Evolutionary conservation across 2,329 filamentous ascomycete genomes (phyloP).

Genomic region (Teratosphaeriaceae sp.): DNA sequence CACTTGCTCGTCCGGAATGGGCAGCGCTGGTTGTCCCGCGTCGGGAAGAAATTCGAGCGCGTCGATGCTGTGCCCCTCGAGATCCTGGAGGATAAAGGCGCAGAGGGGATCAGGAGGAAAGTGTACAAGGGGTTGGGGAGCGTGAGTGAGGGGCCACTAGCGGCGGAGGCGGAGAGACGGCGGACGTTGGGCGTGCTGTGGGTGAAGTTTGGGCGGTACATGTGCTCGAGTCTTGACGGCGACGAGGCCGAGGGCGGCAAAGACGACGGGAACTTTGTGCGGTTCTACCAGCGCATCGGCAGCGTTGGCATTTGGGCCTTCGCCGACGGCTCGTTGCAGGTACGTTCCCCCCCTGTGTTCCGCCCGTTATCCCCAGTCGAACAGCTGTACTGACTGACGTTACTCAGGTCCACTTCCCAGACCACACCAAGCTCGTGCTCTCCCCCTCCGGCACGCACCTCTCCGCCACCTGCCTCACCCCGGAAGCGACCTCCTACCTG

Average conservation of each 20-base stretch:
- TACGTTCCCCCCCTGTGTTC: too few relatives aligned
- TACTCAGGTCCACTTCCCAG: conserved; percentile 72
- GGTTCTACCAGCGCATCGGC: conserved; percentile 74
- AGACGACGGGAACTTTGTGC: conserved; percentile 52
- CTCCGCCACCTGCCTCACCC: conserved; percentile 69
- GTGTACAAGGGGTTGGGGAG: conserved; percentile 47
- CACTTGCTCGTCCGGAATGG: conserved; percentile 66
- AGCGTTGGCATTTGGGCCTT: conserved; percentile 80
- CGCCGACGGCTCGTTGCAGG: conserved; percentile 70
- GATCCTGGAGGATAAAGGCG: conserved; percentile 67
- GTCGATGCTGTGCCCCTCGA: conserved; percentile 48
- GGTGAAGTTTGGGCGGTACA: conserved; percentile 68
- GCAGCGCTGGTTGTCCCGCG: conserved; percentile 55
- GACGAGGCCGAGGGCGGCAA: conserved; percentile 32
- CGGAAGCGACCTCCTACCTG: conserved; percentile 62
- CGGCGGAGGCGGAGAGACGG: conserved; percentile 39
- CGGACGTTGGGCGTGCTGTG: conserved; percentile 52
- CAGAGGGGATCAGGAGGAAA: conserved; percentile 51
- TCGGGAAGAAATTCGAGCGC: conserved; percentile 55
- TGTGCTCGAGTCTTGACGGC: conserved; percentile 43
- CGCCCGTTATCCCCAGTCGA: too few relatives aligned
- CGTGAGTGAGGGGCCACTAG: conserved; percentile 26
- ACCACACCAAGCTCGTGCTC: conserved; percentile 78
- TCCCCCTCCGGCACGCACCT: conserved; percentile 68
- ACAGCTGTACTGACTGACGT: too few relatives aligned